Base-by-base conservation (phyloP, 352 stramenopile species). In the Globisporangium ultimum region DNA sequence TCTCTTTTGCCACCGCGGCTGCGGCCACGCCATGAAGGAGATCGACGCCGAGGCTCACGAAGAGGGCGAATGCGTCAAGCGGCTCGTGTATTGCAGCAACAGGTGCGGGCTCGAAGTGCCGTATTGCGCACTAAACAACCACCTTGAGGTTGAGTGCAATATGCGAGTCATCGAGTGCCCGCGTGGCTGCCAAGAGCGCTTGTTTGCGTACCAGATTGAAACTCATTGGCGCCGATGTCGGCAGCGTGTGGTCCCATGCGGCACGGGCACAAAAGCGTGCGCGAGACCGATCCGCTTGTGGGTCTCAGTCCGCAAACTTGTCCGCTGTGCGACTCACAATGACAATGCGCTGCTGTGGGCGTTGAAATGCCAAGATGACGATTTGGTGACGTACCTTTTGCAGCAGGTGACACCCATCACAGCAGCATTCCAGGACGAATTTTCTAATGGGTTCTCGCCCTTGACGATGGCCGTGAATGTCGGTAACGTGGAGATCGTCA, bases 81-180 rank as follows among this genome's bases (percentile, higher is more conserved):
- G 81, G 0, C 52, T 75, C 20, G 38, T 83, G 13, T 71, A 71
- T 15, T 93, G 84, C 57, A 59, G 62, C 10, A 86, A 86, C 47
- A 70, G 72, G 6, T 93, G 84, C 32, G 80, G 82, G 0, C 20
- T 79, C 17, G 36, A 81, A 13, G 42, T 88, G 0, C 48, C 74
- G 7, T 64, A 54, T 10, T 72, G 58, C 14, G 55, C 55, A 6
- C 56, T 89, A 20, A 63, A 74, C 14, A 51, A 66, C 1, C 84
- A 93, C 58, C 22, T 82, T 17, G 58, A 74, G 21, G 53, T 66
- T 1, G 52, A 80, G 51, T 93, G 84, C 38, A 45, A 68, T 3
- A 76, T 89, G 69, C 81, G 84, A 5, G 65, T 85, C 7, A 71
- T 91, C 15, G 50, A 71, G 46, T 93, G 81, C 58, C 78, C 84